Evolutionary conservation across 2,329 filamentous ascomycete species (phyloP), one percentile per base, ranked within the genome.

Genomic region (Colletotrichum kahawae): DNA sequence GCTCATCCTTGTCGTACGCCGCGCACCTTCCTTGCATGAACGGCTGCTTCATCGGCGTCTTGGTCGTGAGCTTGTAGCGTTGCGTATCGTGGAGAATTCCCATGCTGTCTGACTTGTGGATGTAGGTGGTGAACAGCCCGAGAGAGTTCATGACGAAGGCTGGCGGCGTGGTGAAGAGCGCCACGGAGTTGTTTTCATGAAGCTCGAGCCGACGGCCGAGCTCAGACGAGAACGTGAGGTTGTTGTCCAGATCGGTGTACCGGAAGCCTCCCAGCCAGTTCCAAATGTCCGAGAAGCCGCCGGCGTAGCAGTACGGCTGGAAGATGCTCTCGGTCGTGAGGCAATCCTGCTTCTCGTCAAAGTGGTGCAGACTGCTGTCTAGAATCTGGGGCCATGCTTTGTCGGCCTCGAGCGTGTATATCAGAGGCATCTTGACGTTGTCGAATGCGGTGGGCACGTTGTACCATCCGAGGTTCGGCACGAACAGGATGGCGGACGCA

Each of bases 401-500:
- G 4, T 27, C 16, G 18, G 54, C 34, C 16, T 64, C n/a, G 16
- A 54, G 21, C 8, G 51, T 24, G 43, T 66, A 54, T 27, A n/a
- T 31, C 31, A 71, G 29, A 34, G 70, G 63, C 70, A 71, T 67
- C 21, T 24, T 57, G 62, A 65, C 63, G 27, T 21, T 34, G 33
- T 43, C 48, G 27, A 71, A 71, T 5, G 63, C 59, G 1, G 24
- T n/a, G 7, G 38, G 62, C 3, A 71, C 14, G 24, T 43, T 36
- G 29, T 38, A 71, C 48, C 62, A 67, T 8, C 70, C 70, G 7
- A 71, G 63, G 10, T 38, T 67, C 7, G 70, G 74, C 4, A 76
- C 54, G 56, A 76, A 60, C 29, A 74, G 56, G 24, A 76, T 73
- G 18, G 64, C 70, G 21, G 67, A 76, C 33, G 74, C 74, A 31